Evolutionary conservation across 2,329 filamentous ascomycete species (phyloP).

Genomic region (Lasiodiplodia sp.): DNA sequence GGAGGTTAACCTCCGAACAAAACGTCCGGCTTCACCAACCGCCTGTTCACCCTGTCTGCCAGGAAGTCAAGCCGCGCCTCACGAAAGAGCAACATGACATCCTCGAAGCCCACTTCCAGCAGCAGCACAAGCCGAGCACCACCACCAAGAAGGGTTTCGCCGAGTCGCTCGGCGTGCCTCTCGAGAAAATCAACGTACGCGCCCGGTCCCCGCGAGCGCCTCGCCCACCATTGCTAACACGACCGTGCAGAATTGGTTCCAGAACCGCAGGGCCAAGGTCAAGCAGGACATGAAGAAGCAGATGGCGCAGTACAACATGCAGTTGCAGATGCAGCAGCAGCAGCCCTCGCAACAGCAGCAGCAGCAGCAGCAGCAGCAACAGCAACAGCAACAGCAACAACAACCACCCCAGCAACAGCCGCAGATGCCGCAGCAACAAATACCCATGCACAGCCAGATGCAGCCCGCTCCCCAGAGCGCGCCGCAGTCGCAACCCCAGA

Average conservation of each 20-base stretch:
- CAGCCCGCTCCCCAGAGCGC: conserved; percentile 16
- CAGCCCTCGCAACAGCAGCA: neutral
- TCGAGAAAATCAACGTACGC: conserved; percentile 62
- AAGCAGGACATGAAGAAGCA: conserved; percentile 61
- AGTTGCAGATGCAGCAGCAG: conserved; percentile 29
- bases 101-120: conserved; percentile 57
- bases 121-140: conserved; percentile 59
- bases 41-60: conserved; percentile 28
- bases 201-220: conserved; percentile 11
- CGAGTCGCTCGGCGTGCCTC: conserved; percentile 54
- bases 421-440: conserved; percentile 14
- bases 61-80: conserved; percentile 59
- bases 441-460: conserved; percentile 20
- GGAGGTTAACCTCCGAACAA: conserved; percentile 26
- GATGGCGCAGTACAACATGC: conserved; percentile 43
- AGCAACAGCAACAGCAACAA: conserved; percentile 6
- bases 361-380: neutral
- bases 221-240: conserved; percentile 41
- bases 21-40: conserved; percentile 27
- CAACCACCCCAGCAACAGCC: conserved; percentile 12
- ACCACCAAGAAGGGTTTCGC: conserved; percentile 60
- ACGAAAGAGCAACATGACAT: conserved; percentile 63
- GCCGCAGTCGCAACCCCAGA: conserved; percentile 20
- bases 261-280: conserved; percentile 60
- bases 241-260: conserved; percentile 58